Evolutionary conservation across 345 rosid genomes (phyloP).

Genomic region (Syzygium aromaticum): DNA sequence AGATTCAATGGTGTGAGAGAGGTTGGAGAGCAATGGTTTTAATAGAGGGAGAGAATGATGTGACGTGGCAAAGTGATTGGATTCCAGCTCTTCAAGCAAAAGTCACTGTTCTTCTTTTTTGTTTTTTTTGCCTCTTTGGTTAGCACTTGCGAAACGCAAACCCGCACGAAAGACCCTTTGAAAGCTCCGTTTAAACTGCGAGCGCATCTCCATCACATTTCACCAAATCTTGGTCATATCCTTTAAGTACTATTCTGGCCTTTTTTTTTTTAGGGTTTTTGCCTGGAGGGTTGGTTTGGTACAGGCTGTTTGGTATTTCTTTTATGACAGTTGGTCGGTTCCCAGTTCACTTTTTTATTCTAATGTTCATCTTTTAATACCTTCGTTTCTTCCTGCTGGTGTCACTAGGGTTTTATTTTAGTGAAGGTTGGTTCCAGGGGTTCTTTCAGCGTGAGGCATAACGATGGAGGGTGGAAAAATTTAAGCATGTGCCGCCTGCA

Average conservation of each 20-base stretch:
- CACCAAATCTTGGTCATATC: conserved; percentile 2
- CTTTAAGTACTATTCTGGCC: neutral
- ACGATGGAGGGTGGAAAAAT: neutral
- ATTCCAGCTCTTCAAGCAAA: conserved; percentile 32
- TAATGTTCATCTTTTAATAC: neutral
- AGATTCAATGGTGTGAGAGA: neutral
- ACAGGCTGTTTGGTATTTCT: neutral
- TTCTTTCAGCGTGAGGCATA: conserved; percentile 30
- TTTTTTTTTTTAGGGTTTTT: neutral
- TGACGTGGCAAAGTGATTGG: conserved; percentile 49
- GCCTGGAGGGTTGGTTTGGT: neutral
- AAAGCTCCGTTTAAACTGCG: conserved; percentile 32
- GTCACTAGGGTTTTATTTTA: neutral
- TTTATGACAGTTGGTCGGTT: neutral
- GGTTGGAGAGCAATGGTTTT: conserved; percentile 9
- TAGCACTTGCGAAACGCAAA: conserved; percentile 12
- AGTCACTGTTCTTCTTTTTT: neutral
- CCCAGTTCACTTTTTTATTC: neutral
- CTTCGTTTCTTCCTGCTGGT: neutral
- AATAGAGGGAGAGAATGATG: conserved; percentile 10
- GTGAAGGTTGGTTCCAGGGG: conserved; percentile 13
- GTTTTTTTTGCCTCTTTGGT: neutral
- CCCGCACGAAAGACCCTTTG: conserved; percentile 23
- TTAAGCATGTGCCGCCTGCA: conserved; percentile 20
- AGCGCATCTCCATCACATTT: neutral